phyloP scores from a whole-genome alignment of 495 filamentous ascomycete species.

The Penicillium crystallinum region DNA sequence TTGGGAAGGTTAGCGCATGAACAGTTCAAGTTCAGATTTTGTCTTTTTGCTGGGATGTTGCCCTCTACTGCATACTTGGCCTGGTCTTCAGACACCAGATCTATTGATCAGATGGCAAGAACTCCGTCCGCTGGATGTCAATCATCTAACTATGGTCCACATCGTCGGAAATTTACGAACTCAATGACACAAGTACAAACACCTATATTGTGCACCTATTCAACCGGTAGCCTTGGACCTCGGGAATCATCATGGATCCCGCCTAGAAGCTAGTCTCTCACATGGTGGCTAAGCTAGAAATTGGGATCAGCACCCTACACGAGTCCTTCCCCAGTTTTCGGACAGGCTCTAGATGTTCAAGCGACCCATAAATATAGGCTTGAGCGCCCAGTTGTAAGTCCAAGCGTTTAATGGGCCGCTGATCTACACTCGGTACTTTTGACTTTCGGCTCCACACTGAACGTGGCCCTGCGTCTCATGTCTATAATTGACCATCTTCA shows the following conservation, averaged over 20 bases:
- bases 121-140: neutral
- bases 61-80: neutral
- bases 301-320: slow-evolving; percentile 15
- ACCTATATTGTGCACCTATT: neutral
- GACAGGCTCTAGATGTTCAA: neutral
- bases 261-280: neutral
- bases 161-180: neutral
- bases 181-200: neutral
- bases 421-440: slow-evolving; percentile 10
- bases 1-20: neutral
- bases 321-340: neutral
- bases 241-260: neutral
- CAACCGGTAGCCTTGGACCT: neutral
- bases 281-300: neutral
- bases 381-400: neutral
- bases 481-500: neutral
- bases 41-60: neutral
- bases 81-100: no score
- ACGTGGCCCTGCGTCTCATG: neutral
- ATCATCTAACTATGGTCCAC: neutral
- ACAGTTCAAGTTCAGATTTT: neutral
- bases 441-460: slow-evolving; percentile 1
- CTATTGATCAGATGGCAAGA: no score
- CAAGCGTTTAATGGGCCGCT: slow-evolving; percentile 2
- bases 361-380: neutral